These are phyloP conservation scores for Clitopilus hobsonii DNA, from an alignment of 768 basidiomycete species.

Conservation along the genomic window DNA sequence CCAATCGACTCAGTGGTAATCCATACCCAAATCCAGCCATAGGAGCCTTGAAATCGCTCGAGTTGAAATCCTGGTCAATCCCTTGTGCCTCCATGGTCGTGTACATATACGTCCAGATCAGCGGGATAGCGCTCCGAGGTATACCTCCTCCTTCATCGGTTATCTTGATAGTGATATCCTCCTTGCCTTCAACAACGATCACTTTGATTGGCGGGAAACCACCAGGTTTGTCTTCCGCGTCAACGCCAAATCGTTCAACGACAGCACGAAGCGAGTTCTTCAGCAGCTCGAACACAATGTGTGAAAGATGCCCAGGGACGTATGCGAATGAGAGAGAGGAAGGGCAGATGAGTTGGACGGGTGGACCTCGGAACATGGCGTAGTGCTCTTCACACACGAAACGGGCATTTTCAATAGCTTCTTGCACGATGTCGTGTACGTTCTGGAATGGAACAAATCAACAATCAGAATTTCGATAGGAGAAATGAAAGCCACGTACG, in stretches of 20 bases:
- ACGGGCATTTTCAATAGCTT: constrained; percentile 96
- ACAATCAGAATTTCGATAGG: neutral
- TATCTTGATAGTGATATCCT: constrained; percentile 99
- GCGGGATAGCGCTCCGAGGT: constrained; percentile 78
- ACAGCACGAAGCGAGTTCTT: constrained; percentile 98
- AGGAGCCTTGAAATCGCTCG: constrained; percentile 91
- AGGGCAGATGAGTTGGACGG: constrained; percentile 95
- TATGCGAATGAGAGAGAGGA: constrained; percentile 84
- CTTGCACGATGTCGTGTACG: constrained; percentile 95
- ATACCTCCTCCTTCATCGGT: constrained; percentile 97
- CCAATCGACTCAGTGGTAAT: constrained; percentile 85
- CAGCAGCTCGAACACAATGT: constrained; percentile 94
- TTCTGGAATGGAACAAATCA: constrained; percentile 42
- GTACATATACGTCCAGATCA: constrained; percentile 99
- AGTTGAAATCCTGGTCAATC: constrained; percentile 75
- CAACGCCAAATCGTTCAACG: constrained; percentile 86
- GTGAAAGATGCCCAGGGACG: constrained; percentile 93
- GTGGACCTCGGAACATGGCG: constrained; percentile 92
- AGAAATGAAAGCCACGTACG: constrained; percentile 36
- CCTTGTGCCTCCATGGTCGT: constrained; percentile 77
- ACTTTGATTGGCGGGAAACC: constrained; percentile 86
- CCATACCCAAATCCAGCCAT: constrained; percentile 99
- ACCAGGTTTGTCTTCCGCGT: constrained; percentile 52
- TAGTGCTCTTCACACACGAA: constrained; percentile 95
- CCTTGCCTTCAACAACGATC: constrained; percentile 93